Conservation (phyloP, 1,139 yeast genomes). For the Groenewaldozyma sp. region DNA sequence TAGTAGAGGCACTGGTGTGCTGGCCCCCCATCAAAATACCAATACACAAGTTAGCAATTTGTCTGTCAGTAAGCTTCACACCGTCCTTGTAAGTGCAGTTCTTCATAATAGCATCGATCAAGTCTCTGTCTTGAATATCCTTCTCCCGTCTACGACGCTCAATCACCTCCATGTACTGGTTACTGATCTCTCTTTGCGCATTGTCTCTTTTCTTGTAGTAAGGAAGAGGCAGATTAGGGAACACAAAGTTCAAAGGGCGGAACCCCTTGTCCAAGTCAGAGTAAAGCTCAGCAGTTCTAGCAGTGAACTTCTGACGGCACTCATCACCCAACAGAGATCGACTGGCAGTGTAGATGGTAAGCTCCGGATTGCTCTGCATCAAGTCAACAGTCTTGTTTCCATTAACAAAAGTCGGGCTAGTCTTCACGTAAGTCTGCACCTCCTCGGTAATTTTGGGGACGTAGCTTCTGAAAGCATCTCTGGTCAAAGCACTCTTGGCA, state of each 20-base stretch:
- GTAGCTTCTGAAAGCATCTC: conserved; percentile 72
- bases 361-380: conserved; percentile 82
- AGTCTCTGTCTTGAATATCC: conserved; percentile 76
- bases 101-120: conserved; percentile 80
- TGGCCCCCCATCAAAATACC: conserved; percentile 99
- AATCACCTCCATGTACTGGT: conserved; percentile 73
- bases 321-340: conserved; percentile 87
- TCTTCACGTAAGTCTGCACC: conserved; percentile 52
- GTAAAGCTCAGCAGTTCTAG: conserved; percentile 76
- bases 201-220: conserved; percentile 73
- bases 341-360: conserved; percentile 94
- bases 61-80: conserved; percentile 84
- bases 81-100: conserved; percentile 88
- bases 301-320: conserved; percentile 73
- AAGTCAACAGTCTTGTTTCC: conserved; percentile 54
- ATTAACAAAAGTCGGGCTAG: conserved; percentile 37
- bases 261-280: conserved; percentile 94
- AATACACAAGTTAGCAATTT: conserved; percentile 85
- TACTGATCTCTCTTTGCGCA: conserved; percentile 76
- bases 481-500: conserved; percentile 80
- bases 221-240: conserved; percentile 88
- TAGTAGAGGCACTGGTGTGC: conserved; percentile 94
- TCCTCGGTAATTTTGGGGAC: conserved; percentile 87
- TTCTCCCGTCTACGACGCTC: conserved; percentile 57
- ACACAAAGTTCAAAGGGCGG: conserved; percentile 91